Evolutionary conservation across 768 basidiomycete genomes (phyloP), one percentile per base, ranked within the genome.

Genomic region (Boletus insuetus): DNA sequence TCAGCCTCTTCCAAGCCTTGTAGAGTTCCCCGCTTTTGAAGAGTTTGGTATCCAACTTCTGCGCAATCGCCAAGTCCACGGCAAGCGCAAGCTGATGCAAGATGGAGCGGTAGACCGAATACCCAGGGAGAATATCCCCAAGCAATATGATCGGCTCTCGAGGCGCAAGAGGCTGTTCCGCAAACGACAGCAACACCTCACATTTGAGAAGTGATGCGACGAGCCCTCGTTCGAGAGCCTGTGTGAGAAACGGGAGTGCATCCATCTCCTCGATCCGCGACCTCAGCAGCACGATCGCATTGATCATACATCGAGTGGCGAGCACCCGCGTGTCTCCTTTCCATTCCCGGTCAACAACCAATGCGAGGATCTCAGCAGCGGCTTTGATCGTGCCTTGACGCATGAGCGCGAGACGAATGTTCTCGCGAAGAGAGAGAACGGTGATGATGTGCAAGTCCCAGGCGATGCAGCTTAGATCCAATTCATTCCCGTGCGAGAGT

Each of bases 361-460:
- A 49, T 11, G 40, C 35, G 19, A 69, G 57, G 12, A 67, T 62
- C 16, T 71, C 59, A 3, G 65, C 37, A n/a, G 60, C 59, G 5
- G 55, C 62, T 46, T 58, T 60, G 50, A 69, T 69, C n/a, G 55
- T 44, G 37, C 64, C 67, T 24, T 63, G 64, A 24, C 45, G 54
- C 53, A 69, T 41, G 24, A 69, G 58, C 6, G 64, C 52, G 22
- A 57, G 35, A 19, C 56, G 52, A 9, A 69, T 63, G 14, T 48
- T 37, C 17, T 57, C 56, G 6, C 37, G 69, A 19, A 63, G 55
- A 11, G 64, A 49, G 24, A 69, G 45, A 5, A 55, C 44, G 16
- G 63, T 64, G 46, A 69, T 29, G 44, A 69, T 64, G 20, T 71
- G 69, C 41, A 65, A 51, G 32, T 71, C 69, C 69, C 67, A 69